phyloP scores from a whole-genome alignment of 2,329 filamentous ascomycete species.

The Verticillium tricorpus region DNA sequence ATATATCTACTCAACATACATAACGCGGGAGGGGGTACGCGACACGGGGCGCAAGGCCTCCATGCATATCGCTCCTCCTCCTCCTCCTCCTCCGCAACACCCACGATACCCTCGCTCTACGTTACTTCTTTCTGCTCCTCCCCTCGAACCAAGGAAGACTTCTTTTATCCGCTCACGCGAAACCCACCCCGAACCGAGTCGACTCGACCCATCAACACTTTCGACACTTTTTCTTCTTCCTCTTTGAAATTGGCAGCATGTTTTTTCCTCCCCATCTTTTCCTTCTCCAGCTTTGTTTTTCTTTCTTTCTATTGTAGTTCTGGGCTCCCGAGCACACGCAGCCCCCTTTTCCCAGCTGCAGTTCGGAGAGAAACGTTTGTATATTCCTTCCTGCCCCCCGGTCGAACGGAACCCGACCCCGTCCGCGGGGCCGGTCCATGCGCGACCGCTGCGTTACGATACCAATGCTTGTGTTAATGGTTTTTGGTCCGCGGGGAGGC shows the following conservation, averaged over 20 bases:
- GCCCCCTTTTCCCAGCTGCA: not conserved
- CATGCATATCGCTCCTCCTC: not conserved
- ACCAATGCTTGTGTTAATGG: not conserved
- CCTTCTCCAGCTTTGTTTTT: constrained; percentile 6
- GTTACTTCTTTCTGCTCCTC: constrained; percentile 9
- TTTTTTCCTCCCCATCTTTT: constrained; percentile 6
- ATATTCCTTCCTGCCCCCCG: not conserved
- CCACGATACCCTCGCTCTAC: constrained; percentile 1
- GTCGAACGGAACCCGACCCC: not conserved
- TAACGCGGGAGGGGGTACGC: not conserved
- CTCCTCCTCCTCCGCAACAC: not conserved
- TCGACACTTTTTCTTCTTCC: constrained; percentile 10
- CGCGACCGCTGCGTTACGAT: not conserved
- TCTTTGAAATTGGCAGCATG: constrained; percentile 8
- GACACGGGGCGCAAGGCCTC: too few relatives aligned
- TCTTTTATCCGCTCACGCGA: constrained; percentile 29
- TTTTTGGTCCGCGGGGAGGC: not conserved
- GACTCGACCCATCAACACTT: constrained; percentile 6
- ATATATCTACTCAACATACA: constrained; percentile 5
- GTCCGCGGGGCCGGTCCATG: not conserved
- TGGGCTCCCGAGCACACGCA: not conserved
- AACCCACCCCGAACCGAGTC: not conserved
- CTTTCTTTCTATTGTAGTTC: constrained; percentile 7
- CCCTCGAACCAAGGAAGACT: constrained; percentile 14
- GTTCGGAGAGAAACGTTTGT: not conserved